These are phyloP conservation scores for Leptodermis oblonga DNA, from an alignment of 257 asterid genomes.

Conservation along the genomic window DNA sequence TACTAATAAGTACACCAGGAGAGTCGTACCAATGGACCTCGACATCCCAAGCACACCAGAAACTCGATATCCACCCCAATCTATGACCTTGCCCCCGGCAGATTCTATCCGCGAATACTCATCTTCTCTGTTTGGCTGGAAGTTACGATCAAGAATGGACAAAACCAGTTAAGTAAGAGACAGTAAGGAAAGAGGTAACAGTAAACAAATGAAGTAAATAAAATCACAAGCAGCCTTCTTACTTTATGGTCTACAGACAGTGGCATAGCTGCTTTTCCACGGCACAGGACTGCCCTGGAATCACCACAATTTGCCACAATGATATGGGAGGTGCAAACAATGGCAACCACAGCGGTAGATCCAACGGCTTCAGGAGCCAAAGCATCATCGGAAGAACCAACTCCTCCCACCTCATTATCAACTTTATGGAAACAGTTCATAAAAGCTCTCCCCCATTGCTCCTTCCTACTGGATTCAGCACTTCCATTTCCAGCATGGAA, in stretches of 20 bases:
- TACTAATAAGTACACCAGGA: background rate
- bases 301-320: slow-evolving; percentile 93
- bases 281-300: slow-evolving; percentile 77
- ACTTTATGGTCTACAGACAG: slow-evolving; percentile 80
- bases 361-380: slow-evolving; percentile 90
- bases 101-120: slow-evolving; percentile 62
- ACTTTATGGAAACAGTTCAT: slow-evolving; percentile 57
- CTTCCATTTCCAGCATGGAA: slow-evolving; percentile 24
- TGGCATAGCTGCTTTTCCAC: slow-evolving; percentile 63
- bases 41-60: slow-evolving; percentile 79
- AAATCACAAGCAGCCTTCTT: slow-evolving; percentile 23
- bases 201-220: background rate
- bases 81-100: slow-evolving; percentile 72
- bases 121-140: slow-evolving; percentile 69
- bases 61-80: slow-evolving; percentile 79
- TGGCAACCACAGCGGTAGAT: slow-evolving; percentile 82
- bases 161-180: background rate
- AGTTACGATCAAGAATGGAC: background rate
- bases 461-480: slow-evolving; percentile 38
- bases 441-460: slow-evolving; percentile 59
- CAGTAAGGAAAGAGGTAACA: too few species aligned
- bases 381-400: slow-evolving; percentile 25
- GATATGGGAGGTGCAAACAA: slow-evolving; percentile 61
- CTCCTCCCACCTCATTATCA: slow-evolving; percentile 79
- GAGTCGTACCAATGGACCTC: slow-evolving; percentile 63